phyloP scores from a whole-genome alignment of 139 green algal species.

The Gonium pectorale region DNA sequence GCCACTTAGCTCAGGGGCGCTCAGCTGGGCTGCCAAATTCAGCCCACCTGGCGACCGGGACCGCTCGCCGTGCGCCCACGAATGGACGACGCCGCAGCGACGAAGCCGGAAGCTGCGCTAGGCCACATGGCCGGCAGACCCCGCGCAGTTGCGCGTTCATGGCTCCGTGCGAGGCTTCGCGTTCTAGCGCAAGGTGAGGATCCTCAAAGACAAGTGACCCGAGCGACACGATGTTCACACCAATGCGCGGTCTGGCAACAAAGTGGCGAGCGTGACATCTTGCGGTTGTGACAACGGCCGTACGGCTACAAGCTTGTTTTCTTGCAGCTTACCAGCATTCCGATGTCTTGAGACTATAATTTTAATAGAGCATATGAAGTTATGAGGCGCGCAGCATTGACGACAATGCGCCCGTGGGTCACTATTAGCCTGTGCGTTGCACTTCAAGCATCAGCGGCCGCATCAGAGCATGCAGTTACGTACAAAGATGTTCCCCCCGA shows the following conservation, averaged over 20 bases:
- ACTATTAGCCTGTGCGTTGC: not conserved
- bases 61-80: not conserved
- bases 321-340: no score
- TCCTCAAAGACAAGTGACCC: no score
- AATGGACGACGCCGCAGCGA: not conserved
- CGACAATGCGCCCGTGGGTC: not conserved
- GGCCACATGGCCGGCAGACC: not conserved
- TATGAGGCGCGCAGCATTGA: no score
- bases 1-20: not conserved
- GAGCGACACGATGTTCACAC: no score
- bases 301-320: no score
- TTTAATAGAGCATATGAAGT: no score
- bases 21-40: not conserved
- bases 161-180: not conserved
- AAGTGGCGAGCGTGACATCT: no score
- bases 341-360: no score
- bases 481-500: not conserved
- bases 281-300: no score
- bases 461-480: not conserved
- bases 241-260: no score
- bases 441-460: not conserved
- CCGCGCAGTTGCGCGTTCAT: conserved; percentile 6
- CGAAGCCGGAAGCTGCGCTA: not conserved
- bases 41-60: conserved; percentile 7
- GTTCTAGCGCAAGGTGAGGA: no score